A percentile compares a stretch with the other conserved stretches of the same genome.
These are phyloP conservation scores for Prillingera fragicola DNA, from an alignment of 1,284 basidiomycete genomes.

Conservation along the genomic window DNA sequence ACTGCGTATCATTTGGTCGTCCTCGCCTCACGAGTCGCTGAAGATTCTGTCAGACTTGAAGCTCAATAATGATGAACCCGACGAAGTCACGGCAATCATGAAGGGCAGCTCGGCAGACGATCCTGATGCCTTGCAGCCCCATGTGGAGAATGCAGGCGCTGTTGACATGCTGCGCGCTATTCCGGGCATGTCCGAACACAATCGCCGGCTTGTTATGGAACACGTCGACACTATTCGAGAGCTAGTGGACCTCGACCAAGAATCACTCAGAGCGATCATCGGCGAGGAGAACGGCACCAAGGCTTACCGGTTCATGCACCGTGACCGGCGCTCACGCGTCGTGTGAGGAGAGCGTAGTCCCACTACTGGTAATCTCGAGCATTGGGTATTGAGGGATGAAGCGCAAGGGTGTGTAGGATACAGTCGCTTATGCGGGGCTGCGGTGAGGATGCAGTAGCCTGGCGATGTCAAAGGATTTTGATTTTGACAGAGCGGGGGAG, in stretches of 20 bases:
- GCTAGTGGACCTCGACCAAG: constrained; percentile 63
- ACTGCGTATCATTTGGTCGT: constrained; percentile 92
- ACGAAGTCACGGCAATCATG: constrained; percentile 65
- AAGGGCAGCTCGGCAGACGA: constrained; percentile 57
- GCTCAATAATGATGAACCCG: constrained; percentile 73
- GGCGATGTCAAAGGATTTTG: too few relatives aligned
- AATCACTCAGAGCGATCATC: constrained; percentile 66
- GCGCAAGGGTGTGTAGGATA: too few relatives aligned
- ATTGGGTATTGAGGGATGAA: too few relatives aligned
- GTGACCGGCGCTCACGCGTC: constrained; percentile 47
- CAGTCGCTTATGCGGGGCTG: too few relatives aligned
- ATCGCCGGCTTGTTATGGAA: constrained; percentile 76
- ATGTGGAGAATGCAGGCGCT: constrained; percentile 38
- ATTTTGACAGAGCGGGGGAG: too few relatives aligned
- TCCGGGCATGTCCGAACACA: constrained; percentile 72
- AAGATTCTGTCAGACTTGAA: constrained; percentile 94
- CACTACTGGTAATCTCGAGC: too few relatives aligned
- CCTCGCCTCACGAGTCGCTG: constrained; percentile 84
- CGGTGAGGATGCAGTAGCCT: too few relatives aligned
- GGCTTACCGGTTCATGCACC: constrained; percentile 76
- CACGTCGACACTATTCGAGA: constrained; percentile 69
- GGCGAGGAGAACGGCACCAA: constrained; percentile 75
- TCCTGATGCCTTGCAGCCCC: constrained; percentile 17
- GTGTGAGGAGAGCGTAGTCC: neutral
- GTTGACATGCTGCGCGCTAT: constrained; percentile 50